Percentiles rank a stretch among this genome's conserved stretches.
phyloP scores from a whole-genome alignment of 2,329 filamentous ascomycete genomes.

The Bisporella sp. region DNA sequence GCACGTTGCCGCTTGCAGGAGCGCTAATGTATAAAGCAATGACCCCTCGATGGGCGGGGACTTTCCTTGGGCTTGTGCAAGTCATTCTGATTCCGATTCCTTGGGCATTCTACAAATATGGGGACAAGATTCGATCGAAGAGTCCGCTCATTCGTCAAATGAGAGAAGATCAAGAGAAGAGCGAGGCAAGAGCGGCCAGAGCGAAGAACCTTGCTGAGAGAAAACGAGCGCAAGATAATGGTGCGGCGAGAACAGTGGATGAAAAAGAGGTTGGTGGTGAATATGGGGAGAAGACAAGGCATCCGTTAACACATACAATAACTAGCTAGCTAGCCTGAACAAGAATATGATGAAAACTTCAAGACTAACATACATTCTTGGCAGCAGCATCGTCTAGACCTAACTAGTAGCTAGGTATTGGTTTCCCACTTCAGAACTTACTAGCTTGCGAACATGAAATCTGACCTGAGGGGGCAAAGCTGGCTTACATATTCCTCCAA shows the following conservation, averaged over 20 bases:
- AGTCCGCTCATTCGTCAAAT: constrained; percentile 37
- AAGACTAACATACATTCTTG: too few relatives aligned
- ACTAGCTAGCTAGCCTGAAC: neutral
- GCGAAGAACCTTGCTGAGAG: constrained; percentile 9
- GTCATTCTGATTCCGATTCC: constrained; percentile 72
- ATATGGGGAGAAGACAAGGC: neutral
- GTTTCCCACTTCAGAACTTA: too few relatives aligned
- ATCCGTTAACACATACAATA: neutral
- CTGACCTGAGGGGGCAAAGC: too few relatives aligned
- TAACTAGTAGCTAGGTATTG: too few relatives aligned
- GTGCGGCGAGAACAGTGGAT: neutral
- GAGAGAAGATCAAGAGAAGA: constrained; percentile 26
- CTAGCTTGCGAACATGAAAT: too few relatives aligned
- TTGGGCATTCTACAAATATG: constrained; percentile 66
- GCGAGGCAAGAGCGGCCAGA: constrained; percentile 16
- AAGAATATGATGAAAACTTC: neutral
- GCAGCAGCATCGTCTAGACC: too few relatives aligned
- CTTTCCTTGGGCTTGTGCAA: constrained; percentile 66
- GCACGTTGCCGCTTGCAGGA: constrained; percentile 69
- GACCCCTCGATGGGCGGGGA: constrained; percentile 73
- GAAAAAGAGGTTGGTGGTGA: neutral
- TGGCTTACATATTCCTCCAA: too few relatives aligned
- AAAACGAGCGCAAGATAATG: constrained; percentile 7
- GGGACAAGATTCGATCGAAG: constrained; percentile 43
- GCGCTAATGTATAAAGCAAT: constrained; percentile 63